Conservation (phyloP, 176 grass and related monocot species). For the Saccharum officinarum region DNA sequence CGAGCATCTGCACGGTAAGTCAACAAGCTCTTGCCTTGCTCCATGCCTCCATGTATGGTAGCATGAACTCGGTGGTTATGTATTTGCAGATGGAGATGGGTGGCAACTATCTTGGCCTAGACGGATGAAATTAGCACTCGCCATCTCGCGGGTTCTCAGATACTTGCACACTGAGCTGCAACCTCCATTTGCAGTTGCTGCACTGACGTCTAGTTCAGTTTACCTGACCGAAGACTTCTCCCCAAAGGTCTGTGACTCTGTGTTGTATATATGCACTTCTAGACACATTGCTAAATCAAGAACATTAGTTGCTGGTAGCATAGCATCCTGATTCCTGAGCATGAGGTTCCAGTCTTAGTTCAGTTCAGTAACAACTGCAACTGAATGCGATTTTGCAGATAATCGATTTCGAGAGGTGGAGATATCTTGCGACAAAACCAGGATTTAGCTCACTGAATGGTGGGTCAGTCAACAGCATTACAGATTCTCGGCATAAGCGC, state of each 20-base stretch:
- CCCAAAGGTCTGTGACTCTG: conserved; percentile 57
- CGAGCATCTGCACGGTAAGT: conserved; percentile 79
- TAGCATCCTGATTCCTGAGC: neutral
- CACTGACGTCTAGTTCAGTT: conserved; percentile 70
- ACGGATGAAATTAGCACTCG: conserved; percentile 70
- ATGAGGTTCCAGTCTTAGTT: neutral
- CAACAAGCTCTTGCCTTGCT: neutral
- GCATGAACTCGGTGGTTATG: neutral
- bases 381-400: conserved; percentile 46
- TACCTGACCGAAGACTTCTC: conserved; percentile 95
- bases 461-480: conserved; percentile 36
- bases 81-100: conserved; percentile 70
- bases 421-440: conserved; percentile 55
- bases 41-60: neutral
- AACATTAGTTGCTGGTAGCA: neutral
- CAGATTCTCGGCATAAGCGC: conserved; percentile 50
- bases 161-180: conserved; percentile 89
- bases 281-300: neutral
- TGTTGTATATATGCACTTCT: neutral
- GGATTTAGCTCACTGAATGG: conserved; percentile 48
- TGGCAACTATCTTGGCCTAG: conserved; percentile 86
- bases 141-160: conserved; percentile 65
- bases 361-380: neutral
- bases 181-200: conserved; percentile 67
- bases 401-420: conserved; percentile 94